Base-by-base conservation (phyloP, 139 green algal genomes). In the Closterium sp. region DNA sequence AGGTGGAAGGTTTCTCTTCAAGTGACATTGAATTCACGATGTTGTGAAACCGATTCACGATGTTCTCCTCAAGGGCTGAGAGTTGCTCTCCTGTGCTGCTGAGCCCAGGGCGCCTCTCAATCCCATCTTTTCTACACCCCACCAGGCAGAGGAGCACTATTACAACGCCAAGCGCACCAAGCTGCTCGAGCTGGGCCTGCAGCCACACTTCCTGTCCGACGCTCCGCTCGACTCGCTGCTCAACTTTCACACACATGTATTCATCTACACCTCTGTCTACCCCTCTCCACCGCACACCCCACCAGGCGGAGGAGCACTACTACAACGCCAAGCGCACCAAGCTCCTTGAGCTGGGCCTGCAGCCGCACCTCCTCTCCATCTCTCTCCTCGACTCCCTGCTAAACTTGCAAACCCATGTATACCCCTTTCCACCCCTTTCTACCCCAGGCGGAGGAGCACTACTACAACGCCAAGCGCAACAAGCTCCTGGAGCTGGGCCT, bases 251-350 rank as follows among this genome's bases (percentile, higher is more conserved):
- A 5, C 42, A 5, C 42, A 5, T 62, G 42, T 62, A 62, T 62
- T 62, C 79, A n/a, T 28, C 22, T 5, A 31, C 85, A 31, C 29
- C 29, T n/a, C n/a, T n/a, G n/a, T 62, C 45, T 2, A 2, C 6
- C 11, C 86, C 86, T 19, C 10, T 70, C 11, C 45, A 4, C 45
- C 45, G 3, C 45, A 70, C 6, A 1, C 10, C 28, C 27, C 31
- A 31, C 10, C 38, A 99, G 95, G 93, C 94, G 45, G 98, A 99
- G 96, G 98, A 99, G 97, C 98, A 99, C 96, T 99, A 99, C 96
- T 99, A 99, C 97, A 99, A 99, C 94, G 97, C 97, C 45, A 98
- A 99, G 96, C 95, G 96, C 97, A 97, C 96, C 93, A 98, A 98
- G 95, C 96, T 99, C 92, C 88, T 96, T 86, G 97, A 93, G 31